Evolutionary conservation across 768 basidiomycete species (phyloP).

Genomic region (Clavulina sp.): DNA sequence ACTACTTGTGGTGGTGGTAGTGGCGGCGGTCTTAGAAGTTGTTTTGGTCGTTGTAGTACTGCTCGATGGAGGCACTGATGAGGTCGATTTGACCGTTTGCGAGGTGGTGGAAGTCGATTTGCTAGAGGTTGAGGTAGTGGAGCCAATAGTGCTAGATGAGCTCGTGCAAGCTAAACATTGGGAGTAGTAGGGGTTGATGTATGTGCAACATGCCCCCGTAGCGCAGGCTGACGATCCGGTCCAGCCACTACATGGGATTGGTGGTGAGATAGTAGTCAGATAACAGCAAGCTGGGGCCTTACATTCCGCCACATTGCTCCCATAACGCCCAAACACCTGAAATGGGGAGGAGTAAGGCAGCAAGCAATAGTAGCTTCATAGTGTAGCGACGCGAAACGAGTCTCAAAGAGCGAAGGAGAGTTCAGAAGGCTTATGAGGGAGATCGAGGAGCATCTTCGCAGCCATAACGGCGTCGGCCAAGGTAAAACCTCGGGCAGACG

Average conservation of each 20-base stretch:
- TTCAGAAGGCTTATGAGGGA: no score
- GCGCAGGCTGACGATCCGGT: constrained; percentile 28
- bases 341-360: no score
- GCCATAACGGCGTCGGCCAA: no score
- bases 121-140: no score
- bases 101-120: no score
- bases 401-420: no score
- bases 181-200: constrained; percentile 30
- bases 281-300: not conserved
- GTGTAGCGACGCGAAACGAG: no score
- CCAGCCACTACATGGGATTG: constrained; percentile 18
- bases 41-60: constrained; percentile 12
- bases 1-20: constrained; percentile 9
- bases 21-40: constrained; percentile 11
- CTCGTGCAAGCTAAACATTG: constrained; percentile 31
- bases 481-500: no score
- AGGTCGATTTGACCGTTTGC: no score
- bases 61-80: not conserved
- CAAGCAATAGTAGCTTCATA: no score
- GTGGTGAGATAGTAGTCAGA: not conserved
- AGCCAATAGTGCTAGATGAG: constrained; percentile 6
- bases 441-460: no score
- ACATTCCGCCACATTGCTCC: not conserved
- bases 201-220: constrained; percentile 27
- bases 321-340: no score